phyloP scores from a whole-genome alignment of 805 yeast genomes.

The Yarrowia alimentaria region DNA sequence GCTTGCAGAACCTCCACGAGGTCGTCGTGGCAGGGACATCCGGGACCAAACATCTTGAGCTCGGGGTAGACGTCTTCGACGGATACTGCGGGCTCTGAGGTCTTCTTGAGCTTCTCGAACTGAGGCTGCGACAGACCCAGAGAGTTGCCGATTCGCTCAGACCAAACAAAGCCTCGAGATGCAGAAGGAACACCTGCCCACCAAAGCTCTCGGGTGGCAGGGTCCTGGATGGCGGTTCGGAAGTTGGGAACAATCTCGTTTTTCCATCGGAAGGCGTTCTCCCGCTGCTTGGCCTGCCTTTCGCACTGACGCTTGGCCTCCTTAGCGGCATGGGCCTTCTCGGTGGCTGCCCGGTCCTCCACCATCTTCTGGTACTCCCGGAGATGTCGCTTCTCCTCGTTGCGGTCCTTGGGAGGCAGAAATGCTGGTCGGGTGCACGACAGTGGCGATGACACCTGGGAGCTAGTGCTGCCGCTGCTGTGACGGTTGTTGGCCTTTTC shows the following conservation, averaged over 20 bases:
- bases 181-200: conserved; percentile 58
- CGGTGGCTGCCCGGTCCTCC: conserved; percentile 40
- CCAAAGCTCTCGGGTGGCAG: conserved; percentile 53
- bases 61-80: conserved; percentile 46
- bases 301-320: conserved; percentile 28
- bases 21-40: conserved; percentile 40
- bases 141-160: conserved; percentile 48
- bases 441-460: conserved; percentile 29
- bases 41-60: conserved; percentile 41
- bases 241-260: conserved; percentile 43
- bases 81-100: conserved; percentile 44
- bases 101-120: conserved; percentile 46
- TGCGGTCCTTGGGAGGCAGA: conserved; percentile 56
- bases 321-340: conserved; percentile 38
- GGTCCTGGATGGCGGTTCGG: conserved; percentile 40
- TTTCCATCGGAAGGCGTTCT: conserved; percentile 44
- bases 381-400: conserved; percentile 26
- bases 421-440: conserved; percentile 60
- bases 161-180: conserved; percentile 54
- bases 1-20: conserved; percentile 42
- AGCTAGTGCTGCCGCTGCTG: not conserved
- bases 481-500: conserved; percentile 2
- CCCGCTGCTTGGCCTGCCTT: conserved; percentile 33
- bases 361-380: conserved; percentile 35
- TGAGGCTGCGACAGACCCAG: conserved; percentile 47